phyloP scores from a whole-genome alignment of 768 basidiomycete species.

The Boletales sp. region DNA sequence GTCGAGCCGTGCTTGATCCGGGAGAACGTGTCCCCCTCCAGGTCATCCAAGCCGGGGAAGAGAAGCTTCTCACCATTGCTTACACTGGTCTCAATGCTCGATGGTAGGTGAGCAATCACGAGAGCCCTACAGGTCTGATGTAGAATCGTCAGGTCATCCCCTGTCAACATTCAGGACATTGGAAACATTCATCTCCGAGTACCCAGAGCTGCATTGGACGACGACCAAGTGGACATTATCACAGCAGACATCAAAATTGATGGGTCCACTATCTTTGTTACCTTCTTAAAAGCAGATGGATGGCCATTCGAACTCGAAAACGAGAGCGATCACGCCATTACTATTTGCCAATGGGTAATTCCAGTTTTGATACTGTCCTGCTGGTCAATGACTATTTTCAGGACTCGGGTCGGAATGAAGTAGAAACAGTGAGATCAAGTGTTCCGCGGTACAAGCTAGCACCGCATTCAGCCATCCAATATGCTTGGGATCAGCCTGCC shows the following conservation, averaged over 20 bases:
- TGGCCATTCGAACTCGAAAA: conserved; percentile 96
- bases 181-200: conserved; percentile 78
- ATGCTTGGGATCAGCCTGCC: conserved; percentile 95
- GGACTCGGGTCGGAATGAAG: conserved; percentile 43
- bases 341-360: conserved; percentile 71
- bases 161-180: conserved; percentile 89
- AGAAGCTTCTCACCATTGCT: conserved; percentile 79
- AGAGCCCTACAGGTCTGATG: background rate
- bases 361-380: background rate
- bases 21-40: conserved; percentile 69
- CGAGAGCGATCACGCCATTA: conserved; percentile 67
- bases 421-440: conserved; percentile 36
- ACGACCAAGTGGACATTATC: conserved; percentile 51
- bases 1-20: conserved; percentile 57
- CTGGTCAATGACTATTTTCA: conserved; percentile 29
- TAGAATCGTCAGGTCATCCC: conserved; percentile 67
- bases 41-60: conserved; percentile 58
- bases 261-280: conserved; percentile 87
- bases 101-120: conserved; percentile 54
- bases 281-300: conserved; percentile 54
- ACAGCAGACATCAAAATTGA: conserved; percentile 77
- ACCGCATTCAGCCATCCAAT: conserved; percentile 53
- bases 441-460: conserved; percentile 51
- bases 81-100: conserved; percentile 79
- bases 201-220: conserved; percentile 36